Percentiles rank a stretch among this genome's conserved stretches.
These are phyloP conservation scores for Suillus subaureus DNA, from an alignment of 768 basidiomycete species.

Conservation along the genomic window DNA sequence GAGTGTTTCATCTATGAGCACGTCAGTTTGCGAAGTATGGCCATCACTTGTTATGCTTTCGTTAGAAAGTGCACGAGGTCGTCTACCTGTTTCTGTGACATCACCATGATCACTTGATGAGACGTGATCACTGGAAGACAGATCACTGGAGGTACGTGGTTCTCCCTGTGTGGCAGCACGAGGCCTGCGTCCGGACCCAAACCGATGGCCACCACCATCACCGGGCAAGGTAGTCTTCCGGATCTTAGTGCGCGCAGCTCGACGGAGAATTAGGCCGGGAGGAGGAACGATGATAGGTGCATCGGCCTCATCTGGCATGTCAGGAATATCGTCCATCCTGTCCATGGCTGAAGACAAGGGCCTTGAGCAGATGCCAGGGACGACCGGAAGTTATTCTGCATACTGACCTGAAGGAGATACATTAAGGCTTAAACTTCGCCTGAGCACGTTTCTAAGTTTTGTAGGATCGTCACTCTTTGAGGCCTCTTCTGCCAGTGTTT, in stretches of 20 bases:
- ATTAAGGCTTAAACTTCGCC: constrained; percentile 88
- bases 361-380: constrained; percentile 23
- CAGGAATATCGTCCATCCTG: constrained; percentile 66
- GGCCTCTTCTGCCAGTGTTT: constrained; percentile 91
- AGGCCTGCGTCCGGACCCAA: constrained; percentile 47
- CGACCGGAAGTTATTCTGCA: constrained; percentile 14
- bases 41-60: constrained; percentile 43
- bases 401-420: constrained; percentile 80
- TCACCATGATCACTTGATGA: constrained; percentile 64
- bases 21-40: constrained; percentile 59
- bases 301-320: constrained; percentile 79
- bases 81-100: constrained; percentile 36
- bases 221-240: constrained; percentile 79
- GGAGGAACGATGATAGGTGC: constrained; percentile 85
- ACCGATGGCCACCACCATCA: constrained; percentile 84
- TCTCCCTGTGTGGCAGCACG: constrained; percentile 37
- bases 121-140: constrained; percentile 50
- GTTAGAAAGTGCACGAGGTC: constrained; percentile 38
- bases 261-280: constrained; percentile 86
- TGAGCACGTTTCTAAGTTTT: constrained; percentile 73
- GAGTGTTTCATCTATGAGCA: constrained; percentile 77
- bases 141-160: constrained; percentile 66
- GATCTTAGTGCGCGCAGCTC: constrained; percentile 93
- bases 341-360: constrained; percentile 53
- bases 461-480: constrained; percentile 81